Evolutionary conservation across 1,139 yeast species (phyloP), one percentile per base, ranked within the genome.

Genomic region (Kodamaea sp.): DNA sequence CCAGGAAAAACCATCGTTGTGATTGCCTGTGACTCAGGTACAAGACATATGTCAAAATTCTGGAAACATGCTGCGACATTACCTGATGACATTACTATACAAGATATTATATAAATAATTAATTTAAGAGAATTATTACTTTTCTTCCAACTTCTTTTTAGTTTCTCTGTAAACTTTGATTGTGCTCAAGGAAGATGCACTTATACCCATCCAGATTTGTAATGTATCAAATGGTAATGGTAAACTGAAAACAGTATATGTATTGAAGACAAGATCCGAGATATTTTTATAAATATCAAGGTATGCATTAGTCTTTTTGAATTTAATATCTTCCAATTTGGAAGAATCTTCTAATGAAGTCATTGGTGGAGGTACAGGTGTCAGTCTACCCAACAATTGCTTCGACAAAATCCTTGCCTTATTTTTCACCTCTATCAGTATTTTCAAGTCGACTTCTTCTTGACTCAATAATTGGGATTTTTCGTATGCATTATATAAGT

Each of bases 11-110:
- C 69, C 22, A 79, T 92, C 22, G 95, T 92, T 5, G 79, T 94
- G n/a, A 75, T 92, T 34, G 87, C 96, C 2, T 92, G 97, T 60
- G 98, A 92, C 58, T 81, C 95, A 4, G 98, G 98, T 0, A 69
- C 84, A 6, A 73, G 97, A 47, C 97, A 92, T 60, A 57, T 90
- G 44, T 84, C 95, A 34, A 92, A 92, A 59, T 92, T 92, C 57
- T 92, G 97, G 97, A 85, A 82, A 50, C 63, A 70, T 40, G 94
- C 92, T 1, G 59, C 58, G 31, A 57, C 58, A 8, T 50, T 63
- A 9, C 53, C 62, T 2, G 47, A 53, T 33, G 56, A 55, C 39
- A 44, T 67, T 2, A 51, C 60, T 7, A 47, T 67, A 36, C 65
- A 63, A 9, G 71, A 69, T 27, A 52, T 69, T 10, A 27, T 62